Conservation (phyloP, 495 filamentous ascomycete species). For the Lophiostoma macrostomum region DNA sequence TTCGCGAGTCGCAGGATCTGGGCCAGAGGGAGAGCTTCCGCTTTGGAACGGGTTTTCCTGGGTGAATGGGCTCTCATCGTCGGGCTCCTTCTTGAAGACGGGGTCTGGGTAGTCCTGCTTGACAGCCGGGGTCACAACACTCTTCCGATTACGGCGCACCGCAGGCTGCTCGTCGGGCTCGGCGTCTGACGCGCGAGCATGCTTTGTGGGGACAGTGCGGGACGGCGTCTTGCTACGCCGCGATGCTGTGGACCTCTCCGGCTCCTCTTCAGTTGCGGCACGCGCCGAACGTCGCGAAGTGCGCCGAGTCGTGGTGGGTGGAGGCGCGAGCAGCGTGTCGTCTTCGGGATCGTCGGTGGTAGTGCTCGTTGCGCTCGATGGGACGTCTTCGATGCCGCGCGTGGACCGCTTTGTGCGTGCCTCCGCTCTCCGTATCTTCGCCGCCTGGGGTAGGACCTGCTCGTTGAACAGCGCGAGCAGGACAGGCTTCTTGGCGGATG, state of each 20-base stretch:
- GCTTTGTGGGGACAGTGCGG: conserved; percentile 52
- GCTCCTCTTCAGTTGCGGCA: conserved; percentile 32
- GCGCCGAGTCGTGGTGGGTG: conserved; percentile 26
- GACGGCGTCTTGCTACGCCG: conserved; percentile 50
- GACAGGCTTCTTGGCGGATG: conserved; percentile 82
- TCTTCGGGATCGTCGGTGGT: conserved; percentile 47
- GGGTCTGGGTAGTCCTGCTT: conserved; percentile 41
- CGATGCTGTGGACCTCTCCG: conserved; percentile 23
- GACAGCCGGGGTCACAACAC: conserved; percentile 50
- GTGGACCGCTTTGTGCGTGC: conserved; percentile 75
- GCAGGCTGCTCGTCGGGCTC: conserved; percentile 40
- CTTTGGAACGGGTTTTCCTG: conserved; percentile 95
- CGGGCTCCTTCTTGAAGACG: conserved; percentile 18
- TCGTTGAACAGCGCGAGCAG: conserved; percentile 80
- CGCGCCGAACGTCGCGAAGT: conserved; percentile 28
- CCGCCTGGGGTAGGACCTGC: conserved; percentile 72
- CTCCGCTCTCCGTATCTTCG: conserved; percentile 68
- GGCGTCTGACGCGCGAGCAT: conserved; percentile 49
- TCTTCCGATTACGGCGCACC: conserved; percentile 32
- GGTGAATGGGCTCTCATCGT: conserved; percentile 64
- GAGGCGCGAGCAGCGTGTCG: conserved; percentile 47
- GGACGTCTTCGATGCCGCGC: conserved; percentile 78
- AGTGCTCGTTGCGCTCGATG: conserved; percentile 53
- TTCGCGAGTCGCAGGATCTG: conserved; percentile 40
- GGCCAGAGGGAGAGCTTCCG: conserved; percentile 59